phyloP scores from a whole-genome alignment of 352 stramenopile species.

The Globisporangium nagaii region DNA sequence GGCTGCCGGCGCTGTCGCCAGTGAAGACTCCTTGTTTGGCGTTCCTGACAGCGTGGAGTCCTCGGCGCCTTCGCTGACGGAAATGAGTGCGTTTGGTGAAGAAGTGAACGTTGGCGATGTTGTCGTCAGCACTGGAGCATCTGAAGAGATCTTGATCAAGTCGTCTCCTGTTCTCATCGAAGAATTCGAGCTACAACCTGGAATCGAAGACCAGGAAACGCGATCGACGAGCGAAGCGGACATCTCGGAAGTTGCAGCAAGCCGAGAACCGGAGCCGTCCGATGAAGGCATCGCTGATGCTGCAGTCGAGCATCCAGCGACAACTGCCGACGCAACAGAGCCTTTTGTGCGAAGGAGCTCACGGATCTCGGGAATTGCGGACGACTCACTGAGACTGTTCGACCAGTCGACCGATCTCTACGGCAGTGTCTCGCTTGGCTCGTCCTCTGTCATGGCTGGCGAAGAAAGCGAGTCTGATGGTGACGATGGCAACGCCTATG shows the following conservation, averaged over 20 bases:
- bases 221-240: background rate
- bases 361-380: background rate
- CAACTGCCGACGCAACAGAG: background rate
- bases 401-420: conserved; percentile 4
- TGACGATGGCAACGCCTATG: conserved; percentile 8
- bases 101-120: background rate
- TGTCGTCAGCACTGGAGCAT: too few relatives aligned
- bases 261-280: background rate
- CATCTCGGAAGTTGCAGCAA: background rate
- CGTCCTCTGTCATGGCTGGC: background rate
- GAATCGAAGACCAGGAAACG: background rate
- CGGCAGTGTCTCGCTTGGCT: background rate
- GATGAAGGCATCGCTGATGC: background rate
- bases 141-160: background rate
- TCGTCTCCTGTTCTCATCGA: background rate
- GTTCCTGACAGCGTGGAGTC: background rate
- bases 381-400: conserved; percentile 6
- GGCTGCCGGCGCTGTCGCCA: background rate
- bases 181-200: background rate
- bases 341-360: background rate
- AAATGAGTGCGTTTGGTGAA: background rate
- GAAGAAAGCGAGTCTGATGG: conserved; percentile 7
- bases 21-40: background rate
- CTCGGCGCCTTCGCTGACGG: background rate
- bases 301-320: background rate